Conservation (phyloP, 768 basidiomycete species). For the Phaffia tasmanica region DNA sequence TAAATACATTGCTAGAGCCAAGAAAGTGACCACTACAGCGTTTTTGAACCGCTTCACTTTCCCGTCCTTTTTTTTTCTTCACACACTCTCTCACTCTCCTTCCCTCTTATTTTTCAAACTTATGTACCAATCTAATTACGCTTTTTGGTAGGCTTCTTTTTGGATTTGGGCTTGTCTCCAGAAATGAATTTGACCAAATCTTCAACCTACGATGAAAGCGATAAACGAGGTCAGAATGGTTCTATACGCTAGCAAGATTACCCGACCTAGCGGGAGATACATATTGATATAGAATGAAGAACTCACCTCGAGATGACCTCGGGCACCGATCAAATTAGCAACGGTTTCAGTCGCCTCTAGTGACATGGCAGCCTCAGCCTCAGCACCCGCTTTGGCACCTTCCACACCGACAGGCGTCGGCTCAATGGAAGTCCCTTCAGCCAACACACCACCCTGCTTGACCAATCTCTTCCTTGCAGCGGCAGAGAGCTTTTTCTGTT, state of each 20-base stretch:
- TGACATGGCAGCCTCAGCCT: slow-evolving; percentile 3
- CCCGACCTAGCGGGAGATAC: too few relatives aligned
- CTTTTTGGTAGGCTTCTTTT: slow-evolving; percentile 4
- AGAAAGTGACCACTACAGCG: too few relatives aligned
- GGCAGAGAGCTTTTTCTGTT: slow-evolving; percentile 26
- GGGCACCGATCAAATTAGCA: slow-evolving; percentile 8
- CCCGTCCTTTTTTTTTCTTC: too few relatives aligned
- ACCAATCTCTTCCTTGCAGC: background rate
- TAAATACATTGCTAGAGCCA: too few relatives aligned
- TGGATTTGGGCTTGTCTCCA: slow-evolving; percentile 6
- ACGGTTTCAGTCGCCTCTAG: background rate
- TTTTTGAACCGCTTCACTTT: too few relatives aligned
- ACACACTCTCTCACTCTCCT: too few relatives aligned
- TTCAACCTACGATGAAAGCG: slow-evolving; percentile 36
- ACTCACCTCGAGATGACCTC: slow-evolving; percentile 26
- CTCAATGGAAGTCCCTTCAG: background rate
- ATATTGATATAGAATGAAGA: background rate
- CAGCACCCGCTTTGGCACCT: slow-evolving; percentile 4
- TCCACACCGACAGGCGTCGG: background rate
- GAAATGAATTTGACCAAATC: slow-evolving; percentile 41
- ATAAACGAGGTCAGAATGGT: background rate
- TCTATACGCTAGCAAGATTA: background rate
- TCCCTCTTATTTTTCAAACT: too few relatives aligned
- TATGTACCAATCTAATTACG: too few relatives aligned
- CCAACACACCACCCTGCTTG: background rate